Evolutionary conservation across 768 basidiomycete species (phyloP).

Genomic region (Lanmaoa pseudosensibilis): DNA sequence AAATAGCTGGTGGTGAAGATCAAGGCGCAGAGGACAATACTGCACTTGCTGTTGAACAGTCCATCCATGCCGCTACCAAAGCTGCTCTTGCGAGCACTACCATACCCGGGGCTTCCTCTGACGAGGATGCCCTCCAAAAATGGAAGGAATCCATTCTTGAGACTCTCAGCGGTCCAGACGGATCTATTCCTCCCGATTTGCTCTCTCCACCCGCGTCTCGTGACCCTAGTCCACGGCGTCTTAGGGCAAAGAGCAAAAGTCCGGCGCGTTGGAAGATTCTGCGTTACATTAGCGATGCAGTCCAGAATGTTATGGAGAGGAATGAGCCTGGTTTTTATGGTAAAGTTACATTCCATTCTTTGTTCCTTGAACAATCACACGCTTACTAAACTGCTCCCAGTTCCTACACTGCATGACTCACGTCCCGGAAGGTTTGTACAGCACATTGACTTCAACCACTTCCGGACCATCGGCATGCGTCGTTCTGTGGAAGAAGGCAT

Average conservation of each 20-base stretch:
- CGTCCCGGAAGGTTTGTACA: slow-evolving; percentile 79
- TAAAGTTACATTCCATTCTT: slow-evolving; percentile 33
- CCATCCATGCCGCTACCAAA: slow-evolving; percentile 65
- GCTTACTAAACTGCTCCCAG: slow-evolving; percentile 35
- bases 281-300: slow-evolving; percentile 74
- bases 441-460: slow-evolving; percentile 93
- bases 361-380: neutral
- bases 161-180: slow-evolving; percentile 60
- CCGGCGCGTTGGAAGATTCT: slow-evolving; percentile 84
- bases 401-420: slow-evolving; percentile 68
- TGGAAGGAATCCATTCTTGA: slow-evolving; percentile 64
- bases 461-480: slow-evolving; percentile 95
- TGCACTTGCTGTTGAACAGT: slow-evolving; percentile 61
- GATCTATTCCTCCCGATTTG: slow-evolving; percentile 69
- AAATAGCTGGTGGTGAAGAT: slow-evolving; percentile 73
- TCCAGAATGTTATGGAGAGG: slow-evolving; percentile 65
- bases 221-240: slow-evolving; percentile 76
- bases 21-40: slow-evolving; percentile 48
- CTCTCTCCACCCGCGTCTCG: slow-evolving; percentile 80
- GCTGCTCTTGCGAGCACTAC: slow-evolving; percentile 55
- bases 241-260: slow-evolving; percentile 74
- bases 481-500: slow-evolving; percentile 89
- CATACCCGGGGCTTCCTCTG: slow-evolving; percentile 35
- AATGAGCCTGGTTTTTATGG: slow-evolving; percentile 72
- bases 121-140: slow-evolving; percentile 44